phyloP scores from a whole-genome alignment of 179 eudicot species.

The Pouteria campechiana region DNA sequence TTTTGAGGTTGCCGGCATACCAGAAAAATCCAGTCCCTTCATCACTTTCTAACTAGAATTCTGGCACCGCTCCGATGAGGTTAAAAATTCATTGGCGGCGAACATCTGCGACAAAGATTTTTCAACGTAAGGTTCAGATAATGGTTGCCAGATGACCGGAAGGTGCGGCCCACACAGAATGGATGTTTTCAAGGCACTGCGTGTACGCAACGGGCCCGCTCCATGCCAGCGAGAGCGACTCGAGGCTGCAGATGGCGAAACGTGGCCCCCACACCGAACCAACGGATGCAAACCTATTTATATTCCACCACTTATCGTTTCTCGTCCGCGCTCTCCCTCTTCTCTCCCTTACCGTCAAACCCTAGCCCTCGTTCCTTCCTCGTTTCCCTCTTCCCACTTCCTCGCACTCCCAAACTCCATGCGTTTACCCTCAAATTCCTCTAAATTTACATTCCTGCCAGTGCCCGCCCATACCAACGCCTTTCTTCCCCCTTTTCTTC shows the following conservation, averaged over 20 bases:
- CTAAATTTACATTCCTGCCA: neutral
- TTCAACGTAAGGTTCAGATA: too few relatives aligned
- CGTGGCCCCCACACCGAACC: constrained; percentile 21
- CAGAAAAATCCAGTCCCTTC: too few relatives aligned
- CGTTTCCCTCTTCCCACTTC: constrained; percentile 6
- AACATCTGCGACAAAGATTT: too few relatives aligned
- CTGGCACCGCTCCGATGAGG: too few relatives aligned
- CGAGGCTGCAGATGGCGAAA: constrained; percentile 17
- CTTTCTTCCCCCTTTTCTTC: neutral
- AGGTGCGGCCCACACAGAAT: too few relatives aligned
- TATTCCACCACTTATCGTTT: constrained; percentile 43
- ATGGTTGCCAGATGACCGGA: too few relatives aligned
- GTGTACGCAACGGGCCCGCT: too few relatives aligned
- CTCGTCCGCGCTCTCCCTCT: constrained; percentile 12
- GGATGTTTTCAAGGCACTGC: too few relatives aligned
- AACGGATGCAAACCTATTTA: constrained; percentile 98
- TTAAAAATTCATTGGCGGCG: too few relatives aligned
- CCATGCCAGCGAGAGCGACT: neutral
- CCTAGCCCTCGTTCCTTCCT: constrained; percentile 13
- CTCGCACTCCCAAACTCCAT: neutral
- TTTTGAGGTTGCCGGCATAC: too few relatives aligned
- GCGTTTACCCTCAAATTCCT: too few relatives aligned
- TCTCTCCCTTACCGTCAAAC: constrained; percentile 1
- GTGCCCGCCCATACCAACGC: neutral
- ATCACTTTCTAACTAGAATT: too few relatives aligned